A percentile compares a stretch with the other conserved stretches of the same genome.
These are phyloP conservation scores for Trametes meyenii DNA, from an alignment of 768 basidiomycete species.

Conservation along the genomic window DNA sequence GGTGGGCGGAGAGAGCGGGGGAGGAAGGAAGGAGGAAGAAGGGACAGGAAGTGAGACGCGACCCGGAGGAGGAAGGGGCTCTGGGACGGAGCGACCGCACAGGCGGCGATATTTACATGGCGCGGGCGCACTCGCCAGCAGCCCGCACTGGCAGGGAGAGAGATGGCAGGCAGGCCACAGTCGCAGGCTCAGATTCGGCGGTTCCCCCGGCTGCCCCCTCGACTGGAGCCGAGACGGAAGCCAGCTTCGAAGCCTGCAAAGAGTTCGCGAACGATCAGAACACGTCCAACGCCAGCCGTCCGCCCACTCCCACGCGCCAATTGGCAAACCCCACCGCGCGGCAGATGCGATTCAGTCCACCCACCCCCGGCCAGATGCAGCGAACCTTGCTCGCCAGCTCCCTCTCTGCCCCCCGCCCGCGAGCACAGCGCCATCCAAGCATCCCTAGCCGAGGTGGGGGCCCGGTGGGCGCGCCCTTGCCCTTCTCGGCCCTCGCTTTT, in stretches of 20 bases:
- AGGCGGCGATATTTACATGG: conserved; percentile 18
- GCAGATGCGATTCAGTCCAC: too few relatives aligned
- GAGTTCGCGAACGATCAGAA: conserved; percentile 13
- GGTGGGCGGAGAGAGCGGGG: neutral
- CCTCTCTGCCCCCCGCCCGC: neutral
- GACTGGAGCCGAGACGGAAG: conserved; percentile 3
- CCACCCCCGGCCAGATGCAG: neutral
- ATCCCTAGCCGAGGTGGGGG: neutral
- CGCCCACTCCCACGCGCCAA: conserved; percentile 15
- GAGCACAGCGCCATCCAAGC: neutral
- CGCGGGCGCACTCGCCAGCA: neutral
- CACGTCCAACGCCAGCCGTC: neutral
- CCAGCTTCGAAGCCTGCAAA: neutral
- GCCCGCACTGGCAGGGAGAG: neutral
- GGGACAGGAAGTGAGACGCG: conserved; percentile 18
- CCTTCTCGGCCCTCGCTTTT: conserved; percentile 10
- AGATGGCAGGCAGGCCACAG: too few relatives aligned
- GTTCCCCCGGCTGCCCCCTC: neutral
- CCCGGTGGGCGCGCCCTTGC: neutral
- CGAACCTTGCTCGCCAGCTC: neutral
- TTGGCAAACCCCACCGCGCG: neutral
- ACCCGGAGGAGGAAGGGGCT: conserved; percentile 15
- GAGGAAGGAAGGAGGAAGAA: conserved; percentile 1
- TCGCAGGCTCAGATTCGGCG: too few relatives aligned
- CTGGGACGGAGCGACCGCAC: neutral